Conservation (phyloP, 2,329 filamentous ascomycete species). For the Aureobasidium sp. region DNA sequence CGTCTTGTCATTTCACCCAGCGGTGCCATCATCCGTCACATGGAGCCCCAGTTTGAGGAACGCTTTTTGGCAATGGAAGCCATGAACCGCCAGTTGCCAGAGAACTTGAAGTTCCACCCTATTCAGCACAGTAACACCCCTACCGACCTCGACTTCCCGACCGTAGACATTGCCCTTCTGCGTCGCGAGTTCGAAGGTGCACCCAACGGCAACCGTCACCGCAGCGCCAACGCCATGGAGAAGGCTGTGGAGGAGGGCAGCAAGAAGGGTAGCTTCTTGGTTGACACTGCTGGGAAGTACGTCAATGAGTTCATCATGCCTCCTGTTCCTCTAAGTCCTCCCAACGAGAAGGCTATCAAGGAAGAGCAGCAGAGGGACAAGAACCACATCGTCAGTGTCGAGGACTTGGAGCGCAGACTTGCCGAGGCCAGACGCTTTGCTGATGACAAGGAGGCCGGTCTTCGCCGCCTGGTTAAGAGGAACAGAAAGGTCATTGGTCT, state of each 20-base stretch:
- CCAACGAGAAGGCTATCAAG: conserved; percentile 1
- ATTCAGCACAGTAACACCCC: conserved; percentile 1
- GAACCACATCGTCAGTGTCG: conserved; percentile 16
- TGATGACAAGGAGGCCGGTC: conserved; percentile 26
- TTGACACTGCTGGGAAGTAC: conserved; percentile 28
- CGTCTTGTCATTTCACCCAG: conserved; percentile 66
- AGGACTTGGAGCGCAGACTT: conserved; percentile 24
- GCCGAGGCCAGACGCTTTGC: conserved; percentile 22
- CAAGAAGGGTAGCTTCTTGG: conserved; percentile 29
- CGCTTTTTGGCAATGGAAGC: conserved; percentile 62
- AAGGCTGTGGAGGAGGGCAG: conserved; percentile 29
- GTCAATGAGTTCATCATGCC: conserved; percentile 31
- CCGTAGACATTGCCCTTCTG: conserved; percentile 23
- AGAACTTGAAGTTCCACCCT: conserved; percentile 16
- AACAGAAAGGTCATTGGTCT: conserved; percentile 25
- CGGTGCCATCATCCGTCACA: conserved; percentile 65
- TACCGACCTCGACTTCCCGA: conserved; percentile 21
- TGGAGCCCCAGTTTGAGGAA: conserved; percentile 60
- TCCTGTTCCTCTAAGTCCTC: neutral
- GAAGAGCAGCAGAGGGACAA: conserved; percentile 11
- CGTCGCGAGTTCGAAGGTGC: conserved; percentile 20
- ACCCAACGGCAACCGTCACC: conserved; percentile 18
- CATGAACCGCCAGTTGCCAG: conserved; percentile 36
- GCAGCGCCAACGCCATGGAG: conserved; percentile 29
- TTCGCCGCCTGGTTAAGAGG: conserved; percentile 27